Base-by-base conservation (phyloP, 148 eudicot genomes). In the Pharnaceum exiguum region DNA sequence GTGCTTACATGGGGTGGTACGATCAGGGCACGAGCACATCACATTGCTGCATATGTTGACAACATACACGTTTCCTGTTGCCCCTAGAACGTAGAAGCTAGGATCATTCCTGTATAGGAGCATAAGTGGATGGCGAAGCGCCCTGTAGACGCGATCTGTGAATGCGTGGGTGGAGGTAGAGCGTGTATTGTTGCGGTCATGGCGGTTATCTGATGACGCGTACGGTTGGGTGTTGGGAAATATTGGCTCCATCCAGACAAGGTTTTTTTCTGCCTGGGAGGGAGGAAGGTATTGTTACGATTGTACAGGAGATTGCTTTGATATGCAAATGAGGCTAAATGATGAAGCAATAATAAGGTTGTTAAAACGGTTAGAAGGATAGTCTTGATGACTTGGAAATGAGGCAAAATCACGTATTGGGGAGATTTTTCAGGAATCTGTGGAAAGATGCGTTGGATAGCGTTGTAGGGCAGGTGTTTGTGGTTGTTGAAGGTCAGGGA, bases 21-120 rank as follows among this genome's bases (percentile, higher is more conserved):
- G 81, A 64, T 89, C 97, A 2, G 97, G 97, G 78, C 97, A 89
- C 27, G 88, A 62, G 72, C 97, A 89, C 3, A 88, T 67, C 0
- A 77, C 74, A 48, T 71, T 68, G 51, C 70, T 22, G n/a, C 95
- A 75, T 39, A 89, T 19, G 53, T 65, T 79, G 10, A 89, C 95
- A 4, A 78, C 71, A 67, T 89, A 89, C 24, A 89, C 97, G 35
- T 89, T 89, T 1, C 88, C 90, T 0, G 97, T 86, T 29, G 95
- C 85, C 2, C 97, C 97, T 12, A 89, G 38, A 24, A 89, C 33
- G 64, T 72, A 83, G 79, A 89, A 89, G n/a, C 63, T 71, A n/a
- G 90, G 67, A 42, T 78, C 86, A 0, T 82, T 69, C n/a, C 95
- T 82, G 68, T 89, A 80, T 54, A 89, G 77, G 57, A 89, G 90